A percentile compares a stretch with the other conserved stretches of the same genome.
These are phyloP conservation scores for Colletotrichum sp. DNA, from an alignment of 2,329 filamentous ascomycete species.

Conservation along the genomic window DNA sequence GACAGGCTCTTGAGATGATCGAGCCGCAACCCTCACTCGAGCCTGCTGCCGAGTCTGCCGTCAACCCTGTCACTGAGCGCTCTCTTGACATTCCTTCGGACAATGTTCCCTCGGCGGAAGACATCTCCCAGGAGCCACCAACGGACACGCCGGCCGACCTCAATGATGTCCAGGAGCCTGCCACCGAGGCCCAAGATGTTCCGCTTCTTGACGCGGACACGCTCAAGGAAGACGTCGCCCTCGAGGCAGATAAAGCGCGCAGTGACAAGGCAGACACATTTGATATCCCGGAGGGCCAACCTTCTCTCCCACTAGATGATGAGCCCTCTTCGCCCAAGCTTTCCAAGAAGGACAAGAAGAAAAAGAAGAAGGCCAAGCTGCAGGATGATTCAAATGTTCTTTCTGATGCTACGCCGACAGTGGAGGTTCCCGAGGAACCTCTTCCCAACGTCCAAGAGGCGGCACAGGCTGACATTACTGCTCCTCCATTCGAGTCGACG, in stretches of 20 bases:
- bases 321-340: neutral
- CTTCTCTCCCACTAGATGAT: neutral
- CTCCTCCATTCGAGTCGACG: neutral
- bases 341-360: slow-evolving; percentile 24
- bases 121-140: neutral
- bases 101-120: neutral
- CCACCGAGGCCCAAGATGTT: neutral
- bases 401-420: slow-evolving; percentile 14
- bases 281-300: neutral
- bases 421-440: neutral
- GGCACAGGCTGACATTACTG: neutral
- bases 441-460: neutral
- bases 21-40: slow-evolving; percentile 23
- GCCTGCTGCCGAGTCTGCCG: neutral
- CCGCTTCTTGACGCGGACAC: neutral
- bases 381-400: neutral
- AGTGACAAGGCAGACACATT: neutral
- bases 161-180: neutral
- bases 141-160: neutral
- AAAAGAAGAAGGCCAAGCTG: slow-evolving; percentile 18
- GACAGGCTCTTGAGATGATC: neutral
- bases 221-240: neutral
- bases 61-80: neutral
- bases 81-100: neutral
- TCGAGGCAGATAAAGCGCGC: neutral